A percentile compares a stretch with the other conserved stretches of the same genome.
phyloP scores from a whole-genome alignment of 2,329 filamentous ascomycete species.

The Cylindrodendrum hubeiense region DNA sequence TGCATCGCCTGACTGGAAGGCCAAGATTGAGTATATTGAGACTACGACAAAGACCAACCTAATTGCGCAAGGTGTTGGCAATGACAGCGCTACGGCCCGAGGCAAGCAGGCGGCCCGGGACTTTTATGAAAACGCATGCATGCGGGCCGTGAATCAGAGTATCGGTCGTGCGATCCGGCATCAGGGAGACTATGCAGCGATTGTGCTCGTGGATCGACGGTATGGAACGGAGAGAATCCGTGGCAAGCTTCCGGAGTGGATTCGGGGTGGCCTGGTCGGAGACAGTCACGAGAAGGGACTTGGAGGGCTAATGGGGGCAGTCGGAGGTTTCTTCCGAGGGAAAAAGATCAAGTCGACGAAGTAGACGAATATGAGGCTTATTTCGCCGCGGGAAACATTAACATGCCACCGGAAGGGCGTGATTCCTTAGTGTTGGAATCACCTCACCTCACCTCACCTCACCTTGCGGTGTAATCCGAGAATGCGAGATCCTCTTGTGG shows the following conservation, averaged over 20 bases:
- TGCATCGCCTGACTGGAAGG: slow-evolving; percentile 90
- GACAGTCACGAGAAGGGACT: slow-evolving; percentile 64
- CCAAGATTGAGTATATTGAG: slow-evolving; percentile 89
- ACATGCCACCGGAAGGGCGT: slow-evolving; percentile 2
- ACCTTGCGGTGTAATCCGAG: slow-evolving; percentile 1
- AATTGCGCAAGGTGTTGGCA: slow-evolving; percentile 28
- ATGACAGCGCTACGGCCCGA: slow-evolving; percentile 42
- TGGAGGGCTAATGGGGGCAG: slow-evolving; percentile 68
- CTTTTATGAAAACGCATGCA: slow-evolving; percentile 94
- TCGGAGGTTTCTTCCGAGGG: slow-evolving; percentile 69
- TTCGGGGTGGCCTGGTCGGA: slow-evolving; percentile 74
- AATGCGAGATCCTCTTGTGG: slow-evolving; percentile 35
- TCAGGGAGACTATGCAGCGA: slow-evolving; percentile 88
- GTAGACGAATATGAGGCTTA: slow-evolving; percentile 4
- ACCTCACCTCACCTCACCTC: slow-evolving; percentile 7
- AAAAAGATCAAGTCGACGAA: slow-evolving; percentile 50
- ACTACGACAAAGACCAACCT: slow-evolving; percentile 61
- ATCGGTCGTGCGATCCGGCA: slow-evolving; percentile 94
- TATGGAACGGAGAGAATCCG: slow-evolving; percentile 82
- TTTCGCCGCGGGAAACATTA: not conserved
- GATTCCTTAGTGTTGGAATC: not conserved
- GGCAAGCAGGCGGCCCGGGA: slow-evolving; percentile 75
- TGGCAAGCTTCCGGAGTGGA: slow-evolving; percentile 90
- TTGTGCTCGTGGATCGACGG: slow-evolving; percentile 84
- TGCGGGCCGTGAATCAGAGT: slow-evolving; percentile 97